These are phyloP conservation scores for Zygosaccharomyces rouxii DNA, from an alignment of 805 yeast genomes.

Conservation along the genomic window DNA sequence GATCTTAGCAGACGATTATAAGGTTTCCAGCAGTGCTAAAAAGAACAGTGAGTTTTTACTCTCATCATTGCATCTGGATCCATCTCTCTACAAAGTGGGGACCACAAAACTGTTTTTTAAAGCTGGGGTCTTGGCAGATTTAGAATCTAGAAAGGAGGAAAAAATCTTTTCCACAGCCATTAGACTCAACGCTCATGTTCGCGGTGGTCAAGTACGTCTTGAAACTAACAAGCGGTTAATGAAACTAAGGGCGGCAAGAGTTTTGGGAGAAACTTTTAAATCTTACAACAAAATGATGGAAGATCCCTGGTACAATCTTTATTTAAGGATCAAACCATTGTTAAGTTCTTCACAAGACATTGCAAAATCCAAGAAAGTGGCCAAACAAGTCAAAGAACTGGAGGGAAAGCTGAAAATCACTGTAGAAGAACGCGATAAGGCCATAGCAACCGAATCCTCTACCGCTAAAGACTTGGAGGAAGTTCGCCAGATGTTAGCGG, in stretches of 20 bases:
- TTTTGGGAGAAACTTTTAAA: constrained; percentile 58
- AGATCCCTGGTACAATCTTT: constrained; percentile 78
- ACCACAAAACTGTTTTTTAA: constrained; percentile 90
- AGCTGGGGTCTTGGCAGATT: constrained; percentile 90
- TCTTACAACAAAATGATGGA: constrained; percentile 45
- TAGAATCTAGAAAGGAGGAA: constrained; percentile 73
- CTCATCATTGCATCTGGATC: constrained; percentile 60
- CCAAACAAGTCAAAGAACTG: constrained; percentile 50
- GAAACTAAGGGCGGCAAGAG: constrained; percentile 64
- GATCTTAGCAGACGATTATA: constrained; percentile 53
- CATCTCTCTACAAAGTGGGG: constrained; percentile 82
- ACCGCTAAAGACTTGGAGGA: constrained; percentile 30
- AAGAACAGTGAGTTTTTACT: constrained; percentile 67
- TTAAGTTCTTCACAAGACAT: constrained; percentile 60
- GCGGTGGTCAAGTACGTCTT: constrained; percentile 61
- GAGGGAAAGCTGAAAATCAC: constrained; percentile 43
- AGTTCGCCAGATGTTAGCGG: constrained; percentile 34
- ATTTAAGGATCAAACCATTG: constrained; percentile 68
- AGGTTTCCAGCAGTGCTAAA: constrained; percentile 46
- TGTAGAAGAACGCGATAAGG: constrained; percentile 31
- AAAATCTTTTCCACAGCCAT: constrained; percentile 53
- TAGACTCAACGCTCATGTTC: constrained; percentile 55
- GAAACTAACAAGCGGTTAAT: constrained; percentile 45
- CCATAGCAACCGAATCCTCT: constrained; percentile 28
- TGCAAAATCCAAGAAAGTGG: constrained; percentile 51